Evolutionary conservation across 1,284 basidiomycete genomes (phyloP).

Genomic region (Bjerkandera adusta): DNA sequence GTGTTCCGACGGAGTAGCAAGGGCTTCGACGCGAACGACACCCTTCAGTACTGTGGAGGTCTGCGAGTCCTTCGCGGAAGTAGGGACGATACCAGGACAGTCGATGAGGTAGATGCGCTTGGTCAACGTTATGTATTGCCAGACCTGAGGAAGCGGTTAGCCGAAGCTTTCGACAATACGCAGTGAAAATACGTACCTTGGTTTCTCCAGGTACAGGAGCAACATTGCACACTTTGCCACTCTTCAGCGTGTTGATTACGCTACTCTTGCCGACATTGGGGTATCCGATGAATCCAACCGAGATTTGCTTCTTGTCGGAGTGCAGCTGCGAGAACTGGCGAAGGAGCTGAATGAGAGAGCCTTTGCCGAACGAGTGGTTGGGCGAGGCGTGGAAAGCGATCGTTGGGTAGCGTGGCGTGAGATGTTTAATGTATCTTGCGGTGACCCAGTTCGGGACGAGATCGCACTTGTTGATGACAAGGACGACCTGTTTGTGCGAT

Average conservation of each 20-base stretch:
- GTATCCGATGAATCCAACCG: slow-evolving; percentile 97
- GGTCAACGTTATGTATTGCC: slow-evolving; percentile 99
- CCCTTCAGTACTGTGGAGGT: slow-evolving; percentile 96
- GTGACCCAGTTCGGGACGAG: slow-evolving; percentile 99
- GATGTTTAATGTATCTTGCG: slow-evolving; percentile 94
- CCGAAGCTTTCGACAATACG: neutral
- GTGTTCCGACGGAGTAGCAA: slow-evolving; percentile 92
- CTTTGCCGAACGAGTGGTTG: slow-evolving; percentile 99
- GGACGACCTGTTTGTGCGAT: slow-evolving; percentile 95
- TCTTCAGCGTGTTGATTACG: slow-evolving; percentile 99
- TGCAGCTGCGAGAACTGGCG: slow-evolving; percentile 97
- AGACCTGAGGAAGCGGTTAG: slow-evolving; percentile 57
- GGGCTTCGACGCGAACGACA: slow-evolving; percentile 94
- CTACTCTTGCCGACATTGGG: slow-evolving; percentile 98
- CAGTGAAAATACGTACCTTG: slow-evolving; percentile 53
- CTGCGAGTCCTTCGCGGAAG: slow-evolving; percentile 88
- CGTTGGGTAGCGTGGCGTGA: slow-evolving; percentile 86
- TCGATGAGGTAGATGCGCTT: slow-evolving; percentile 98
- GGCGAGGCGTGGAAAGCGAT: slow-evolving; percentile 99
- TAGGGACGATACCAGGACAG: slow-evolving; percentile 97
- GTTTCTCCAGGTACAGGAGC: slow-evolving; percentile 99
- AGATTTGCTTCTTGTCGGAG: slow-evolving; percentile 99
- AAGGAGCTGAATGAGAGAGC: slow-evolving; percentile 94
- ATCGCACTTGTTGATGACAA: slow-evolving; percentile 98
- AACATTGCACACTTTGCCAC: slow-evolving; percentile 96